phyloP scores from a whole-genome alignment of 768 basidiomycete species.

The Termitomyces bulborhizus region DNA sequence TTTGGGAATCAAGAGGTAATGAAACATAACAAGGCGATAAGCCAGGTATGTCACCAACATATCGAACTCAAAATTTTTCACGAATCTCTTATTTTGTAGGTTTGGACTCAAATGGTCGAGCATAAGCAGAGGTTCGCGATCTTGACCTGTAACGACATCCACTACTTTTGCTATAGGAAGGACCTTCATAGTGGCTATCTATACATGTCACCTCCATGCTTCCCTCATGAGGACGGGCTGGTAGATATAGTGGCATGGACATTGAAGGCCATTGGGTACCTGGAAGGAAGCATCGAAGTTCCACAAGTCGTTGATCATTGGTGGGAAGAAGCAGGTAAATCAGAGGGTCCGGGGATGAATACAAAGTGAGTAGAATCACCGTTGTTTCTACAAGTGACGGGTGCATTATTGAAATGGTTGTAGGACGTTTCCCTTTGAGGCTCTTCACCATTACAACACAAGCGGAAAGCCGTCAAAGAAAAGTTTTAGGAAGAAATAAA shows the following conservation, averaged over 20 bases:
- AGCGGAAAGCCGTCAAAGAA: neutral
- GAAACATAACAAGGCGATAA: neutral
- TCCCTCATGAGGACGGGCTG: neutral
- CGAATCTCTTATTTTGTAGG: too few relatives aligned
- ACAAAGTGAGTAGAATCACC: neutral
- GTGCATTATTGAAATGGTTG: neutral
- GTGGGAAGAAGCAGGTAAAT: neutral
- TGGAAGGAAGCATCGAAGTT: neutral
- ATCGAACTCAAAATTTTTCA: too few relatives aligned
- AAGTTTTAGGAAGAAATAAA: too few relatives aligned
- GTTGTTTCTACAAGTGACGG: neutral
- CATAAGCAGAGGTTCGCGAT: too few relatives aligned
- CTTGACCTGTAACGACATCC: too few relatives aligned
- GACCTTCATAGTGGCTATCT: neutral
- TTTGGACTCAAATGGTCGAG: too few relatives aligned
- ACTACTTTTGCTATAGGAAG: too few relatives aligned
- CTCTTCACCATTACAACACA: neutral
- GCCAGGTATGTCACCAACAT: too few relatives aligned
- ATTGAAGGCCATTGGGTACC: neutral
- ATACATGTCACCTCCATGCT: neutral
- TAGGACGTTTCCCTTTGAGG: neutral
- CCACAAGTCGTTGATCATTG: neutral
- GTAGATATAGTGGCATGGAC: neutral
- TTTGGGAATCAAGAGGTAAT: fast-evolving
- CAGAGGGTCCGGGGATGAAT: neutral